phyloP scores from a whole-genome alignment of 345 rosid genomes.

The Kernera saxatilis region DNA sequence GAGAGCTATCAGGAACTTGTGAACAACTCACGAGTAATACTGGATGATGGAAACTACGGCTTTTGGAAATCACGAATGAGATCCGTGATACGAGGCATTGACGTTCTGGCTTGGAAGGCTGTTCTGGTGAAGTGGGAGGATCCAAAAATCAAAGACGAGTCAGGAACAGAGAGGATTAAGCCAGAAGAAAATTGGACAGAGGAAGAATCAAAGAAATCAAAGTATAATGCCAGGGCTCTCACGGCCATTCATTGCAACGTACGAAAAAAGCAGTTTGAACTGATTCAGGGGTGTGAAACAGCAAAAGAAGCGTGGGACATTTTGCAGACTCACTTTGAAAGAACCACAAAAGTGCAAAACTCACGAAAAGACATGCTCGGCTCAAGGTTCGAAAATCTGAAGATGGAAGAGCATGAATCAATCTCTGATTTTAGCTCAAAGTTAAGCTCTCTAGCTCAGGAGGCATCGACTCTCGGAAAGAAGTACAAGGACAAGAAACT shows the following conservation, averaged over 20 bases:
- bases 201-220: not conserved
- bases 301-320: not conserved
- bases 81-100: no score
- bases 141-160: no score
- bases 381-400: not conserved
- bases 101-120: no score
- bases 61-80: no score
- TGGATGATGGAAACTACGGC: no score
- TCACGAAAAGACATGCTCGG: not conserved
- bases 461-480: not conserved
- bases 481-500: not conserved
- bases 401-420: not conserved
- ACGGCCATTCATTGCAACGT: not conserved
- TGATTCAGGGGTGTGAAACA: not conserved
- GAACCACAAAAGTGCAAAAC: not conserved
- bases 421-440: not conserved
- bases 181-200: no score
- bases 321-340: not conserved
- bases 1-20: not conserved
- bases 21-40: not conserved
- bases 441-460: not conserved
- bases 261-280: not conserved
- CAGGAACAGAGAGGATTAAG: not conserved
- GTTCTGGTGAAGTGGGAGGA: no score
- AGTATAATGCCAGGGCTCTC: no score